These are phyloP conservation scores for Bassia scoparia DNA, from an alignment of 148 eudicot species.

Conservation along the genomic window DNA sequence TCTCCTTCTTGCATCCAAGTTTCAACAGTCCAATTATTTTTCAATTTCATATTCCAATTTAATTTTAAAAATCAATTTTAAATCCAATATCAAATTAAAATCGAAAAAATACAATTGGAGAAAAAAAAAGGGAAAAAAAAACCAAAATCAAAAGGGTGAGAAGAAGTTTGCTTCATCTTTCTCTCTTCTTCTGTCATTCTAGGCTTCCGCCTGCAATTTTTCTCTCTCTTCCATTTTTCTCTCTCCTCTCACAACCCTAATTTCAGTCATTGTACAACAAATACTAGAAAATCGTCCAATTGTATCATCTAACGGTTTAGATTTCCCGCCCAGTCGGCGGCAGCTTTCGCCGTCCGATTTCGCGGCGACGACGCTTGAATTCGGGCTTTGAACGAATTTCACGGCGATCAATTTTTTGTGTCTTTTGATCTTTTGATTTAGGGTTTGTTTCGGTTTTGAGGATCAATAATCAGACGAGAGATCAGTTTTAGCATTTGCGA, in stretches of 20 bases:
- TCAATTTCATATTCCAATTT: not conserved
- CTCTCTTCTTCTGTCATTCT: conserved; percentile 1
- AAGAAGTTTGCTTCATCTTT: conserved; percentile 15
- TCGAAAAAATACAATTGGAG: not conserved
- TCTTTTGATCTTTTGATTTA: conserved; percentile 13
- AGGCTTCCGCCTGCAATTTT: conserved; percentile 28
- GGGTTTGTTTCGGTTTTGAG: conserved; percentile 23
- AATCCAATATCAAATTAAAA: not conserved
- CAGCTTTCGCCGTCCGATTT: conserved; percentile 2
- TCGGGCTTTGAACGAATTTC: not conserved
- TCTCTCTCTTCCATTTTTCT: not conserved
- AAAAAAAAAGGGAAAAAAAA: not conserved
- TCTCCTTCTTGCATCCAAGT: no score
- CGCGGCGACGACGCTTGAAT: not conserved
- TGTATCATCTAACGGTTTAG: not conserved
- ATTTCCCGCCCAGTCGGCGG: not conserved
- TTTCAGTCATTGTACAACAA: not conserved
- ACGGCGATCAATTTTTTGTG: not conserved
- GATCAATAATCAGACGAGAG: conserved; percentile 11
- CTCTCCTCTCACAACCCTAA: conserved; percentile 1
- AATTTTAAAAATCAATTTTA: not conserved
- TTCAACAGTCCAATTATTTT: no score
- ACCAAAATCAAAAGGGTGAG: conserved; percentile 14
- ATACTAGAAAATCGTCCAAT: not conserved
- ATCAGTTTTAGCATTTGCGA: not conserved